Evolutionary conservation across 2,329 filamentous ascomycete genomes (phyloP), one percentile per base, ranked within the genome.

Genomic region (Chrysoporthe austroafricana): DNA sequence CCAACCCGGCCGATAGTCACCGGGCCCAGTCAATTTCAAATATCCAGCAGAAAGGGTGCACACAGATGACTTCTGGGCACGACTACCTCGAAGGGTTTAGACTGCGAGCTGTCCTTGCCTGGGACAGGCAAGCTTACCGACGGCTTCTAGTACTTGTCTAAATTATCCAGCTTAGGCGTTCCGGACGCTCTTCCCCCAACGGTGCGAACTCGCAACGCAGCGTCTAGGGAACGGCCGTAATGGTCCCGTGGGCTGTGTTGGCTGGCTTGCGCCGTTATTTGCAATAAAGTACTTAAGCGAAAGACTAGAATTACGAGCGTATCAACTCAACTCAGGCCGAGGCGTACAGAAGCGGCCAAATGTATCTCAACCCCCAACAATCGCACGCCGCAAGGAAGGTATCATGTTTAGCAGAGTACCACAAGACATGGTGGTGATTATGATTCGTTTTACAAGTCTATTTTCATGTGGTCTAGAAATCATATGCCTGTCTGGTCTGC

Each of bases 401-500:
- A 32, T 5, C 21, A 32, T 52, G 7, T 32, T 50, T 11, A 32
- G 50, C 4, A 52, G 21, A 13, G 36, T 39, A 54, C 16, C 50
- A 57, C 54, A 4, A 57, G 34, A 57, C 7, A 39, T 6, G 32
- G 16, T 5, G 16, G 14, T 36, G 34, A 39, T 18, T n/a, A 39
- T 57, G 54, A 39, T 39, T 4, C 18, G 7, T 57, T 57, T 57
- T 36, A 60, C 39, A 61, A 32, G 43, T 61, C 59, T 61, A 61
- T 61, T 61, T 57, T 61, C 59, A 34, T 61, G n/a, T 48, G n/a
- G 58, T 61, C 59, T 61, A 61, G 43, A 44, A 61, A 61, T 61
- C 59, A 61, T 61, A 61, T 61, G 43, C 42, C 43, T 46, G 43
- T 61, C 59, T 61, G 59, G 59, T 61, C 59, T 46, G 59, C 59